Evolutionary conservation across 306 rosid genomes (phyloP).

Genomic region (Citrullus mucosospermus): DNA sequence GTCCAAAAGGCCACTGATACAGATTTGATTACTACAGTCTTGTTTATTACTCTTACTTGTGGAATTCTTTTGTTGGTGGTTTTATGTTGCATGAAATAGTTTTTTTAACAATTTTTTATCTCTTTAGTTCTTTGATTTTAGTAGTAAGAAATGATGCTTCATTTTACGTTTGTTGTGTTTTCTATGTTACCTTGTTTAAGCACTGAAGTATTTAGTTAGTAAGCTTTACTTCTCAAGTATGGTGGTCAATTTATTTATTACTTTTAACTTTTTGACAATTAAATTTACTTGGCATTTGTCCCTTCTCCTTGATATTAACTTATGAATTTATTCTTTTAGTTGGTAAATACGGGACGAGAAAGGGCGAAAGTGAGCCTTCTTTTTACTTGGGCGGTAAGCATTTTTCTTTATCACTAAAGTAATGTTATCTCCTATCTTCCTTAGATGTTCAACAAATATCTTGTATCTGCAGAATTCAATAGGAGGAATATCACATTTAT

Average conservation of each 20-base stretch:
- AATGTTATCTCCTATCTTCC: neutral
- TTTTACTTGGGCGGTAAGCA: constrained; percentile 93
- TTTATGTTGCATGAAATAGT: neutral
- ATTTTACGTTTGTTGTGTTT: neutral
- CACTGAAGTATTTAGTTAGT: neutral
- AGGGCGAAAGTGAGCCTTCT: constrained; percentile 98
- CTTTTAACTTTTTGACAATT: neutral
- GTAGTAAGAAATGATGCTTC: neutral
- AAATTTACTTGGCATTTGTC: constrained; percentile 16
- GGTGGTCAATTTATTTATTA: neutral
- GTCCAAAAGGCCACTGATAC: neutral
- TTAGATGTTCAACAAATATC: constrained; percentile 16
- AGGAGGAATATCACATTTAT: constrained; percentile 80
- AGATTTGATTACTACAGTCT: neutral
- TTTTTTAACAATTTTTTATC: neutral
- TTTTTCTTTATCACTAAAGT: constrained; percentile 8
- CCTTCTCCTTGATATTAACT: constrained; percentile 7
- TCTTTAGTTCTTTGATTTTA: neutral
- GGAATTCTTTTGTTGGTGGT: neutral
- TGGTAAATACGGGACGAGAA: constrained; percentile 92
- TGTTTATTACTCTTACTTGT: neutral
- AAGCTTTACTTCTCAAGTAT: neutral
- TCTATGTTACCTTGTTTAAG: neutral
- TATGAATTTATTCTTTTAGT: constrained; percentile 24
- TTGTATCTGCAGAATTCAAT: constrained; percentile 69